Evolutionary conservation across 768 basidiomycete species (phyloP).

Genomic region (Tubosaeta sp.): DNA sequence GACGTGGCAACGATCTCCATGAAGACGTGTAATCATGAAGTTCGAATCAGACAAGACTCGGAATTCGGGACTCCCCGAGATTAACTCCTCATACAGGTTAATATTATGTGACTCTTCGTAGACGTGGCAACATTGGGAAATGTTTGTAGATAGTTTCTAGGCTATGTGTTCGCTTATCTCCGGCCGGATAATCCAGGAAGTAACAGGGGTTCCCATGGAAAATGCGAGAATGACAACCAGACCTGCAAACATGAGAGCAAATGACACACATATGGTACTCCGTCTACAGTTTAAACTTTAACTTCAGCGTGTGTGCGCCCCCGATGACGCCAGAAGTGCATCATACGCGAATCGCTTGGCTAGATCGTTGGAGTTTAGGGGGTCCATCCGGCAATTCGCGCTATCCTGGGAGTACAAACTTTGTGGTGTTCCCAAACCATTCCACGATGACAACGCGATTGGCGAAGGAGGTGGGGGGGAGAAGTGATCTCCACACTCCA

Average conservation of each 20-base stretch:
- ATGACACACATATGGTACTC: not conserved
- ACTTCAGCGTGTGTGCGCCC: conserved; percentile 2
- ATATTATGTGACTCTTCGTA: conserved; percentile 6
- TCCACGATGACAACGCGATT: not conserved
- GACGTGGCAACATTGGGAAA: conserved; percentile 9
- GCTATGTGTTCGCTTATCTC: not conserved
- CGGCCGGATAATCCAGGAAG: not conserved
- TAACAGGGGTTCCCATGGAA: conserved; percentile 9
- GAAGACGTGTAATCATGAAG: conserved; percentile 2
- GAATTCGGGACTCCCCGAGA: not conserved
- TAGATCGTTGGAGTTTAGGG: conserved; percentile 6
- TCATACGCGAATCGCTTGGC: conserved; percentile 8
- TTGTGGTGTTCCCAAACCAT: not conserved
- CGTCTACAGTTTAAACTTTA: not conserved
- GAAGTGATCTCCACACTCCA: not conserved
- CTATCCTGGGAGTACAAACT: conserved; percentile 3
- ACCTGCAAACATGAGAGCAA: not conserved
- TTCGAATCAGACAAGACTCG: not conserved
- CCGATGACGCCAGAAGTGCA: conserved; percentile 1
- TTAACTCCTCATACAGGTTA: conserved; percentile 1
- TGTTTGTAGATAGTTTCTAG: not conserved
- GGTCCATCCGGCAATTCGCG: not conserved
- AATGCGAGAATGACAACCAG: conserved; percentile 1
- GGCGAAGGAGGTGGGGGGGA: not conserved
- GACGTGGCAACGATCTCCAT: conserved; percentile 4